Conservation (phyloP, 805 yeast species). For the Candida yuanshanica region DNA sequence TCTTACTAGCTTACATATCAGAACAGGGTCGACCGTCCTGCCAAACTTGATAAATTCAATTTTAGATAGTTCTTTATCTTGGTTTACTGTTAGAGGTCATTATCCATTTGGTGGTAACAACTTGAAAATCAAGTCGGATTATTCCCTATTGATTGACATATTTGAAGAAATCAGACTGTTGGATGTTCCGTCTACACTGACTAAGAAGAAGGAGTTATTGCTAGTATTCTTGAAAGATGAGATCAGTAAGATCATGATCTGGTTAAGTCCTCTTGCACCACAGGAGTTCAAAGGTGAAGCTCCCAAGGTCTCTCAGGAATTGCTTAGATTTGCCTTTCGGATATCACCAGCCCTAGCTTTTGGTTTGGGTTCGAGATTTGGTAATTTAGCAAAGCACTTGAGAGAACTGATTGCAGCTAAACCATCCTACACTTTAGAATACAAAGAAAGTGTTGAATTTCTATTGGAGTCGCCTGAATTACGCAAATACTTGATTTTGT, state of each 20-base stretch:
- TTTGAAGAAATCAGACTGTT: slow-evolving; percentile 17
- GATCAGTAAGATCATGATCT: slow-evolving; percentile 60
- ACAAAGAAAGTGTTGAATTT: slow-evolving; percentile 56
- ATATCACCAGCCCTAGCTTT: slow-evolving; percentile 71
- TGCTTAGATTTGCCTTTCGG: slow-evolving; percentile 52
- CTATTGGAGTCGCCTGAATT: slow-evolving; percentile 28
- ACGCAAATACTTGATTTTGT: slow-evolving; percentile 17
- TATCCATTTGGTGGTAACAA: slow-evolving; percentile 87
- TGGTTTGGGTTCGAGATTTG: slow-evolving; percentile 58
- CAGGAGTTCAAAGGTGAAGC: slow-evolving; percentile 27
- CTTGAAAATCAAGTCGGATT: slow-evolving; percentile 65
- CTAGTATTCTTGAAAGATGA: slow-evolving; percentile 71
- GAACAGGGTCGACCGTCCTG: slow-evolving; percentile 41
- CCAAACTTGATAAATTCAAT: slow-evolving; percentile 40
- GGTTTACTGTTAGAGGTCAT: slow-evolving; percentile 62
- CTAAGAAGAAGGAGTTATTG: slow-evolving; percentile 47
- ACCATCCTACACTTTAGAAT: slow-evolving; percentile 54
- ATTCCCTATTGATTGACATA: slow-evolving; percentile 50
- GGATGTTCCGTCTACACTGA: slow-evolving; percentile 23
- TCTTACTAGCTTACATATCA: slow-evolving; percentile 50
- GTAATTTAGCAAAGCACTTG: slow-evolving; percentile 30
- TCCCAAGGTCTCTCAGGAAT: slow-evolving; percentile 29
- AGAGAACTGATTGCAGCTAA: slow-evolving; percentile 41
- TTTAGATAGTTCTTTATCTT: slow-evolving; percentile 62
- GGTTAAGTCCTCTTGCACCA: slow-evolving; percentile 49